Conservation (phyloP, 2,329 filamentous ascomycete genomes). For the Cadophora malorum region DNA sequence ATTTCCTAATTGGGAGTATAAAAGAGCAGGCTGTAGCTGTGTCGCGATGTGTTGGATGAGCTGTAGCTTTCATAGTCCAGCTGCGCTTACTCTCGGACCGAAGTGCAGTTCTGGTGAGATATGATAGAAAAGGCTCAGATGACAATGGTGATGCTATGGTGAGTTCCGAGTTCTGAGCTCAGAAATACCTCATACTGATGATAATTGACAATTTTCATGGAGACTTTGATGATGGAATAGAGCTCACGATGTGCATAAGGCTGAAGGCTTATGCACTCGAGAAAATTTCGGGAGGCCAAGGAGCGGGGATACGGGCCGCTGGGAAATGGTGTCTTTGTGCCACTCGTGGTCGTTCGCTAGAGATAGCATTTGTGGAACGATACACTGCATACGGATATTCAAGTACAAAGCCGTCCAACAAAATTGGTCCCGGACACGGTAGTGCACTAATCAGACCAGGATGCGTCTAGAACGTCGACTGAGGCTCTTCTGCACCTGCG, state of each 20-base stretch:
- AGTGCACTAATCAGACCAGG: too few relatives aligned
- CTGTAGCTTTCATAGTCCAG: not conserved
- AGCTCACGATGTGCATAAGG: not conserved
- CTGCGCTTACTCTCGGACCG: not conserved
- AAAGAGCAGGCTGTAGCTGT: not conserved
- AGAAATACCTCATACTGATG: constrained; percentile 10
- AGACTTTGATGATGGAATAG: too few relatives aligned
- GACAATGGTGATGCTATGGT: not conserved
- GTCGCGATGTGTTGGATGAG: constrained; percentile 3
- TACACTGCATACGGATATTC: too few relatives aligned
- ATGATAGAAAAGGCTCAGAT: constrained; percentile 5
- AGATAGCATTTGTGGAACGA: too few relatives aligned
- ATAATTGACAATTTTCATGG: too few relatives aligned
- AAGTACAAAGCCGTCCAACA: too few relatives aligned
- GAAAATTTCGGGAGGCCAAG: not conserved
- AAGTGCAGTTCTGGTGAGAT: not conserved
- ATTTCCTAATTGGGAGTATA: not conserved
- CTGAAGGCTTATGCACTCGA: not conserved
- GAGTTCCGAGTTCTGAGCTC: not conserved
- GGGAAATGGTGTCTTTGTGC: too few relatives aligned
- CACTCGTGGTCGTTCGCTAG: too few relatives aligned
- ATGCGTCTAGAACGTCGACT: too few relatives aligned
- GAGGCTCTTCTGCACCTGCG: too few relatives aligned
- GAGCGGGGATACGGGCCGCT: too few relatives aligned
- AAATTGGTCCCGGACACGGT: too few relatives aligned